phyloP scores from a whole-genome alignment of 164 flowering plant genomes.

The Stephania cephalantha region DNA sequence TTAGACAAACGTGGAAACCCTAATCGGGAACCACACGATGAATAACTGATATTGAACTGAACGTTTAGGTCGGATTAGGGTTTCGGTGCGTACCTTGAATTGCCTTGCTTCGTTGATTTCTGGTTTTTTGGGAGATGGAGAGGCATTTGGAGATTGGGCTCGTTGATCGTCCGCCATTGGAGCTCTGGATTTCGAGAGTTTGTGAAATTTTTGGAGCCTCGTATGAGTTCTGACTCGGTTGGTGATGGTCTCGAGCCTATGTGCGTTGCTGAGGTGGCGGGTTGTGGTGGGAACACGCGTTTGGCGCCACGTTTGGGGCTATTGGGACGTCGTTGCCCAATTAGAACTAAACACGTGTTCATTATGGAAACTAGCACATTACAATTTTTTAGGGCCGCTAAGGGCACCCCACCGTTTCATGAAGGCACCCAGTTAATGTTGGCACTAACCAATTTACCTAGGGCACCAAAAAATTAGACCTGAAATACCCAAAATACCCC shows the following conservation, averaged over 20 bases:
- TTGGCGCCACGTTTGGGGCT: not conserved
- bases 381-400: too few relatives aligned
- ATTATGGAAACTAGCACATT: not conserved
- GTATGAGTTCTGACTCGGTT: not conserved
- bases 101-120: conserved; percentile 3
- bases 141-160: conserved; percentile 1
- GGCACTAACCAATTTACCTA: too few relatives aligned
- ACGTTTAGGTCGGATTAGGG: not conserved
- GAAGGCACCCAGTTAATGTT: too few relatives aligned
- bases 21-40: not conserved
- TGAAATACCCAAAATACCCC: too few relatives aligned
- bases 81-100: conserved; percentile 8
- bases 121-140: conserved; percentile 9
- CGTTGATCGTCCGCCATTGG: conserved; percentile 20
- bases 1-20: not conserved
- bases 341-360: not conserved
- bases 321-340: not conserved
- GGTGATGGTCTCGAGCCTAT: not conserved
- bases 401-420: too few relatives aligned
- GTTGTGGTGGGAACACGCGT: not conserved
- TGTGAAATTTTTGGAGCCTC: not conserved
- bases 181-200: not conserved
- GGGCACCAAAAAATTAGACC: too few relatives aligned
- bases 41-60: not conserved
- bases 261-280: not conserved